Evolutionary conservation across 2,329 filamentous ascomycete genomes (phyloP).

Genomic region (Coleophoma crateriformis): DNA sequence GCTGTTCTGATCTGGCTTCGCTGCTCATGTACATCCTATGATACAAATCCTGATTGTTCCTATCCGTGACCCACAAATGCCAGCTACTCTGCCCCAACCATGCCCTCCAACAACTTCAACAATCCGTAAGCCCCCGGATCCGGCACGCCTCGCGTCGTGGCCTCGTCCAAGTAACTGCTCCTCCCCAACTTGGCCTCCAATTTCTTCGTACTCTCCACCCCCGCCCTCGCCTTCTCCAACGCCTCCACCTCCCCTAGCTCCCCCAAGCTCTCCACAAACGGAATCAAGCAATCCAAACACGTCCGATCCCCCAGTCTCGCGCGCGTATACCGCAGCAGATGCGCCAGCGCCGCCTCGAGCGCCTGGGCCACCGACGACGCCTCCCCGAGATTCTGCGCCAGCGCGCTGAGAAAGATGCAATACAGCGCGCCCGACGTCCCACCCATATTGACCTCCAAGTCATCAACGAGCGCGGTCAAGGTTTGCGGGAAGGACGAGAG

Average conservation of each 20-base stretch:
- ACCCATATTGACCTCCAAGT: slow-evolving; percentile 24
- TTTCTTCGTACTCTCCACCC: slow-evolving; percentile 43
- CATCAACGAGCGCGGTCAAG: slow-evolving; percentile 18
- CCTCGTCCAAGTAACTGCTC: slow-evolving; percentile 46
- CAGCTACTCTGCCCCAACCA: not conserved
- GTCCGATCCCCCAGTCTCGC: slow-evolving; percentile 25
- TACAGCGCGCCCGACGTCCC: slow-evolving; percentile 27
- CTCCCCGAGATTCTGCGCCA: slow-evolving; percentile 11
- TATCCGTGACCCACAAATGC: not conserved
- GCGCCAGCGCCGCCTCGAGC: slow-evolving; percentile 13
- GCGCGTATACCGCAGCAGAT: slow-evolving; percentile 21
- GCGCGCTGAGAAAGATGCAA: slow-evolving; percentile 23
- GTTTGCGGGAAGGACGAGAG: slow-evolving; percentile 11
- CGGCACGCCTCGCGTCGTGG: slow-evolving; percentile 41
- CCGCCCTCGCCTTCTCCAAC: slow-evolving; percentile 39
- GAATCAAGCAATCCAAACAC: slow-evolving; percentile 26
- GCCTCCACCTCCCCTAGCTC: slow-evolving; percentile 37
- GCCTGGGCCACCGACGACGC: slow-evolving; percentile 9
- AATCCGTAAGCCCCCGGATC: slow-evolving; percentile 51
- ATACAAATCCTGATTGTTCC: not conserved
- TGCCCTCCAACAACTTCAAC: slow-evolving; percentile 23
- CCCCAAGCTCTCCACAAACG: slow-evolving; percentile 24
- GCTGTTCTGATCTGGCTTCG: slow-evolving; percentile 3
- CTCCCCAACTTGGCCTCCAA: slow-evolving; percentile 49
- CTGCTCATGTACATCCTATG: no score